phyloP scores from a whole-genome alignment of 2,329 filamentous ascomycete genomes.

The Cladosporium oxysporum region DNA sequence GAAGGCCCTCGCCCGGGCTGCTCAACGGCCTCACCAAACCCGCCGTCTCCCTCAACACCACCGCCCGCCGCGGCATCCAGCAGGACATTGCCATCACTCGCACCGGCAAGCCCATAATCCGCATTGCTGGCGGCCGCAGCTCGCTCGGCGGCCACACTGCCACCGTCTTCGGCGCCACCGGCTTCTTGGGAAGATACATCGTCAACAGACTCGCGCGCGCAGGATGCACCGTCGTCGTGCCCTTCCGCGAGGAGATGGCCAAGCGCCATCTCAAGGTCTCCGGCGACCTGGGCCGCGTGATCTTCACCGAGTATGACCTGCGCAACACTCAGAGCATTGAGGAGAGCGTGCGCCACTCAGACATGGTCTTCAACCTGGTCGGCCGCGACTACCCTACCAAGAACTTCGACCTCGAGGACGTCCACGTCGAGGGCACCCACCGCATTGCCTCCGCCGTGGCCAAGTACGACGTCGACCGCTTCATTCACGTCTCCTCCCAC shows the following conservation, averaged over 20 bases:
- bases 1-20: slow-evolving; percentile 31
- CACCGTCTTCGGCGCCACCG: slow-evolving; percentile 96
- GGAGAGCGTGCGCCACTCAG: slow-evolving; percentile 93
- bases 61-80: slow-evolving; percentile 57
- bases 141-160: slow-evolving; percentile 76
- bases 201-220: slow-evolving; percentile 91
- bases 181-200: slow-evolving; percentile 93
- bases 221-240: slow-evolving; percentile 91
- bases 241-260: slow-evolving; percentile 95
- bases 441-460: slow-evolving; percentile 91
- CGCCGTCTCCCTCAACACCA: slow-evolving; percentile 26
- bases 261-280: slow-evolving; percentile 95
- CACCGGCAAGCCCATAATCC: slow-evolving; percentile 93
- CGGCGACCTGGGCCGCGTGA: slow-evolving; percentile 88
- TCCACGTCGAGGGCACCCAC: slow-evolving; percentile 88
- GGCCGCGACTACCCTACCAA: slow-evolving; percentile 96
- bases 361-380: slow-evolving; percentile 95
- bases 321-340: slow-evolving; percentile 94
- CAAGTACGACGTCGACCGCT: slow-evolving; percentile 97
- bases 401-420: slow-evolving; percentile 93
- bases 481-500: slow-evolving; percentile 94
- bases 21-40: slow-evolving; percentile 30
- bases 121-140: slow-evolving; percentile 78
- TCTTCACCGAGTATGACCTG: slow-evolving; percentile 93
- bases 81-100: slow-evolving; percentile 91